A percentile compares a stretch with the other conserved stretches of the same genome.
Evolutionary conservation across 441 rosid genomes (phyloP).

Genomic region (Populus hybrid): DNA sequence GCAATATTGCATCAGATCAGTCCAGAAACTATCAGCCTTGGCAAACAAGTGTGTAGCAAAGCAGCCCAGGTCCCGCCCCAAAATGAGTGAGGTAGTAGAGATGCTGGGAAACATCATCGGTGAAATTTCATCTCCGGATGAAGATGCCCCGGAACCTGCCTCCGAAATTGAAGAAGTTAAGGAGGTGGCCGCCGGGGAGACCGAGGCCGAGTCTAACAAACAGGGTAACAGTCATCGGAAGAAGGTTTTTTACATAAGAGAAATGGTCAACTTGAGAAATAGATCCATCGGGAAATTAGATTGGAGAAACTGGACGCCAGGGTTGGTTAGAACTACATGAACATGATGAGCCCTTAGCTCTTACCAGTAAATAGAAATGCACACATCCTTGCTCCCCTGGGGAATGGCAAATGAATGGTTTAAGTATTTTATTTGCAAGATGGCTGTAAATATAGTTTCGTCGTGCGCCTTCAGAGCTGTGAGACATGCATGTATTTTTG

Average conservation of each 20-base stretch:
- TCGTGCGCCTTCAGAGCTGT: background rate
- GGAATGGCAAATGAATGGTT: conserved; percentile 5
- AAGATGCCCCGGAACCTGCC: conserved; percentile 26
- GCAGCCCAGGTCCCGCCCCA: conserved; percentile 82
- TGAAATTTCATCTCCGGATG: conserved; percentile 36
- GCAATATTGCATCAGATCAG: conserved; percentile 62
- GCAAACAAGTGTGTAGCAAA: conserved; percentile 85
- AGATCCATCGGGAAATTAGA: conserved; percentile 82
- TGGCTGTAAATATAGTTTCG: conserved; percentile 34
- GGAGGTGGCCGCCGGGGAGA: conserved; percentile 42
- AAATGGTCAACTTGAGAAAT: conserved; percentile 65
- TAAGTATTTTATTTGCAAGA: background rate
- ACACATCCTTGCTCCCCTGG: background rate
- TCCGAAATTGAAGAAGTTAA: conserved; percentile 43
- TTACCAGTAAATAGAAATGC: background rate
- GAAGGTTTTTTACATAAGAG: conserved; percentile 68
- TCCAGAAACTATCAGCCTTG: conserved; percentile 65
- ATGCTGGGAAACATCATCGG: conserved; percentile 59
- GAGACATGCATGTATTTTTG: background rate
- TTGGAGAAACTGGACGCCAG: conserved; percentile 96
- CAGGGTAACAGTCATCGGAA: conserved; percentile 49
- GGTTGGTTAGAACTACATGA: conserved; percentile 71
- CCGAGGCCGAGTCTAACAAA: conserved; percentile 43
- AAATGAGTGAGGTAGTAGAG: conserved; percentile 83
- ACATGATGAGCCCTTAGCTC: conserved; percentile 38